phyloP scores from a whole-genome alignment of 345 rosid genomes.

The Hibiscus tridactylites region DNA sequence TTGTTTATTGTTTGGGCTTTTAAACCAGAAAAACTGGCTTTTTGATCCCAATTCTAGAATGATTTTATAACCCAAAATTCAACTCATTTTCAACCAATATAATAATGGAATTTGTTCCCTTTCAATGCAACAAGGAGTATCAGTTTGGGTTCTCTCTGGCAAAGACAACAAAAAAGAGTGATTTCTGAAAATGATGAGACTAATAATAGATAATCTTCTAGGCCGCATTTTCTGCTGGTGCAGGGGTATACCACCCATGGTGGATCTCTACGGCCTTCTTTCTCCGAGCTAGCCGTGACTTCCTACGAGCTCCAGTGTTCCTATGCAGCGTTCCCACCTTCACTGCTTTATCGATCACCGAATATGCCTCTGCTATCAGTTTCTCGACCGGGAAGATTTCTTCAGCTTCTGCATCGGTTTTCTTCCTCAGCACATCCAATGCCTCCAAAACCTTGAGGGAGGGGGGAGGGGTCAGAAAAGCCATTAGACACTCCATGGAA shows the following conservation, averaged over 20 bases:
- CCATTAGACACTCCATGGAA: neutral
- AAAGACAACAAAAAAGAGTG: neutral
- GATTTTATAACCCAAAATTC: no score
- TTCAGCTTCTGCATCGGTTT: slow-evolving; percentile 64
- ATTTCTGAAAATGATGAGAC: neutral
- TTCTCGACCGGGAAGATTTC: slow-evolving; percentile 67
- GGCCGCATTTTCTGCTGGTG: slow-evolving; percentile 20
- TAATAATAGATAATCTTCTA: slow-evolving; percentile 9
- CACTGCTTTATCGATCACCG: slow-evolving; percentile 77
- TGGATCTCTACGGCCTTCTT: slow-evolving; percentile 81
- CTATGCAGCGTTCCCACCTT: slow-evolving; percentile 64
- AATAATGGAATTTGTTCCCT: no score
- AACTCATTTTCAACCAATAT: no score
- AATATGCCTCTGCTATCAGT: slow-evolving; percentile 81
- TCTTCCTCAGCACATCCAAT: slow-evolving; percentile 66
- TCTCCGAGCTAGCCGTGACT: slow-evolving; percentile 85
- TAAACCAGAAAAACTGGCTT: no score
- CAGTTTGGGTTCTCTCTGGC: neutral
- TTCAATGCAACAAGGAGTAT: no score
- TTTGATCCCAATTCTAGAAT: no score
- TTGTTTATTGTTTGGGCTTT: no score
- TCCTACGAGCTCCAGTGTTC: slow-evolving; percentile 77
- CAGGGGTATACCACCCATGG: slow-evolving; percentile 86
- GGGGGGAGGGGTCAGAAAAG: neutral
- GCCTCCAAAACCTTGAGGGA: slow-evolving; percentile 64